Evolutionary conservation across 148 eudicot genomes (phyloP), one percentile per base, ranked within the genome.

Genomic region (Cornus kousa): DNA sequence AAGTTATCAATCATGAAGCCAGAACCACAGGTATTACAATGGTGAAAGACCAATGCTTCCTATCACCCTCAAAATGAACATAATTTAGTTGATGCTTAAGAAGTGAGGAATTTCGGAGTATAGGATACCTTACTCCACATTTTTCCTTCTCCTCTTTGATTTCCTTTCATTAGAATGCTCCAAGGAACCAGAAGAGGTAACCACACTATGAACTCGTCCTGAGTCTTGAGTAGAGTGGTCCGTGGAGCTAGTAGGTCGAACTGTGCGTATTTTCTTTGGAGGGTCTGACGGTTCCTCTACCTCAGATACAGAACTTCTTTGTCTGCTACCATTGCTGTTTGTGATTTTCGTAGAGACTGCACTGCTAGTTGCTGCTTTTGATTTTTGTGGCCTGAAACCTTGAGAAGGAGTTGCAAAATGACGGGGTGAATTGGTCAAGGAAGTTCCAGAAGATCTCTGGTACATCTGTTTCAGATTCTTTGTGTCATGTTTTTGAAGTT

Each of bases 141-240:
- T 60, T 70, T 75, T 70, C 75, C 19, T 53, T 14, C n/a, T 84
- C 81, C 81, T 89, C 87, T 81, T 93, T 14, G 90, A 86, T 79
- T 84, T 89, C 78, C 81, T 87, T 72, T 86, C 83, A 68, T 82
- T 81, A 43, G 94, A 85, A 57, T 82, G 85, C 83, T 75, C 89
- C 37, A 86, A 70, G 2, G 90, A 88, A 9, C 89, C 95, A 46
- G 93, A 83, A 60, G 87, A 81, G 17, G 88, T 86, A 22, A 82
- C 82, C n/a, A 67, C 90, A 72, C 91, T 88, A 37, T 72, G 81
- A 65, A 82, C 88, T 12, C 80, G 82, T 9, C 87, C 88, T 3
- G 91, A 89, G 81, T 82, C 89, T 79, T 79, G 88, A 35, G 73
- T 71, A 39, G 88, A 83, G n/a, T 81, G 79, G 23, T 78, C 82